Evolutionary conservation across 495 filamentous ascomycete species (phyloP), one percentile per base, ranked within the genome.

Genomic region (Podospora comata): DNA sequence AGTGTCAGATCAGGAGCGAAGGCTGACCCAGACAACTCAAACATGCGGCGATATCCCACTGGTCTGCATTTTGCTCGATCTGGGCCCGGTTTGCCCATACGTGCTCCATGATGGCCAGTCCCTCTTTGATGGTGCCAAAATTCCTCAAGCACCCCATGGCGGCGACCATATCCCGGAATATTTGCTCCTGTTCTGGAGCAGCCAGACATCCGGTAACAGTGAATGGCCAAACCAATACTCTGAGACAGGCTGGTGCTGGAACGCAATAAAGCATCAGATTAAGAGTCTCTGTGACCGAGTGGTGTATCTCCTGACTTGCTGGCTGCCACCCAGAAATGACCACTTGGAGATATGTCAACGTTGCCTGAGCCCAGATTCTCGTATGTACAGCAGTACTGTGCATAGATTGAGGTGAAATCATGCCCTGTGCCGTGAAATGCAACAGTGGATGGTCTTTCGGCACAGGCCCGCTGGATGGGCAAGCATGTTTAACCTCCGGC

Each of bases 241-340:
- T 74, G 15, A 85, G 66, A 63, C 70, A 76, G 26, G 67, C 63
- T 0, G 69, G 71, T 11, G 58, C 59, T 0, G 70, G 69, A 30
- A 84, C 70, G 15, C 39, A 48, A 7, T 71, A 32, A 2, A 58
- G 44, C 11, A 84, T 30, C 66, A 82, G 55, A 44, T 76, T 70
- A 2, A 83, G 68, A 16, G 79, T 79, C 30, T 60, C 70, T 0
- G 61, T 62, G 11, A 84, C 82, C 16, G 78, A 76, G 16, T 71
- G 32, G 2, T 74, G 78, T 2, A 84, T 76, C 60, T 82, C 81
- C 5, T 64, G 62, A 59, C 71, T 78, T 0, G 78, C 77, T 7
- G 82, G 81, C 71, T 87, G 83, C 83, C 83, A 87, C 44, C 85
- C 85, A 13, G 80, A 83, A 1, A 85, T 77, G 6, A 86, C 83